Conservation (phyloP, 148 eudicot genomes). For the Arbutus unedo region DNA sequence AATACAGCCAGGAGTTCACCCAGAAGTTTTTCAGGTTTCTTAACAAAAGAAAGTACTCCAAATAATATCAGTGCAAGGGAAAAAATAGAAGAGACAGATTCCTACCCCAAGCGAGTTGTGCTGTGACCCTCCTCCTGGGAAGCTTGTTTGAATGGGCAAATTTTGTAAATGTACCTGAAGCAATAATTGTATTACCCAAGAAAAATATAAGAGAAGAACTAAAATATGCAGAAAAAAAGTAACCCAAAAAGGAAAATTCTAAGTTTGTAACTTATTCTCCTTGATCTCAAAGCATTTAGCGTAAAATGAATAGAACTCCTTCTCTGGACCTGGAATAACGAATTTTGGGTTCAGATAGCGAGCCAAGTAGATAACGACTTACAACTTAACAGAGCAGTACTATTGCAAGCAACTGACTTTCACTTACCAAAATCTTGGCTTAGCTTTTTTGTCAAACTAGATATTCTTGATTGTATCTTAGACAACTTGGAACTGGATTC, state of each 20-base stretch:
- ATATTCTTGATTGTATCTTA: constrained; percentile 85
- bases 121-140: constrained; percentile 87
- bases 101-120: constrained; percentile 85
- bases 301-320: constrained; percentile 87
- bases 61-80: background rate
- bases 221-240: background rate
- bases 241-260: constrained; percentile 2
- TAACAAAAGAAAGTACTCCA: background rate
- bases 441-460: constrained; percentile 77
- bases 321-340: constrained; percentile 69
- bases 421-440: constrained; percentile 82
- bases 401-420: background rate
- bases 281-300: constrained; percentile 85
- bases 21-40: constrained; percentile 7
- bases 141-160: constrained; percentile 93
- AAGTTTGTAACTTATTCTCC: constrained; percentile 67
- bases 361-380: background rate
- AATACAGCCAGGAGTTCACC: background rate
- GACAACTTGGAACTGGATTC: constrained; percentile 75
- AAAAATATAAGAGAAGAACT: constrained; percentile 5
- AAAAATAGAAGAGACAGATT: constrained; percentile 18
- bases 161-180: constrained; percentile 81
- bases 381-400: background rate
- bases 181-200: constrained; percentile 17
- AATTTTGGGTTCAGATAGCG: constrained; percentile 20